These are phyloP conservation scores for Aureobasidium subglaciale DNA, from an alignment of 2,329 filamentous ascomycete species.

Conservation along the genomic window DNA sequence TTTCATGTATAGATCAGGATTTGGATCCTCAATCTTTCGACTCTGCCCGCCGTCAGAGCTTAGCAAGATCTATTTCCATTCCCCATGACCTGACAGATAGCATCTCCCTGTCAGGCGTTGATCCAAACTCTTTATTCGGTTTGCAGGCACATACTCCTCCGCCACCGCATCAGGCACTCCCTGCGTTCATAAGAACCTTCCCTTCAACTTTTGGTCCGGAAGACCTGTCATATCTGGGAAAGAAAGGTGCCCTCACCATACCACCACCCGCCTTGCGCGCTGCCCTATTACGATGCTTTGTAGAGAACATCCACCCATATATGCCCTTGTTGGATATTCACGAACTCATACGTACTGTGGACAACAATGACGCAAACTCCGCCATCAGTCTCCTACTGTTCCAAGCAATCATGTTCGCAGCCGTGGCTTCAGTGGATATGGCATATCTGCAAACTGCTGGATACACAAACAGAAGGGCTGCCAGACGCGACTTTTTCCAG, in stretches of 20 bases:
- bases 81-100: constrained; percentile 7
- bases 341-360: constrained; percentile 54
- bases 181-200: constrained; percentile 70
- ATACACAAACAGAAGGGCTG: constrained; percentile 69
- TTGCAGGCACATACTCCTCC: constrained; percentile 11
- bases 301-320: constrained; percentile 87
- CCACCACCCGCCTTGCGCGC: constrained; percentile 65
- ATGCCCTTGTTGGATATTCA: constrained; percentile 76
- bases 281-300: constrained; percentile 72
- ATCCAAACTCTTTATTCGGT: constrained; percentile 1
- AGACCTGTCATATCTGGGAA: constrained; percentile 73
- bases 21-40: constrained; percentile 9
- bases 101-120: not conserved
- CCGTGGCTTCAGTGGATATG: constrained; percentile 80
- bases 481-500: constrained; percentile 81
- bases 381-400: constrained; percentile 80
- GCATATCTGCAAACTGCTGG: constrained; percentile 68
- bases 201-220: constrained; percentile 70
- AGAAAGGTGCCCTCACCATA: constrained; percentile 77
- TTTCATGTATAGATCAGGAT: constrained; percentile 1
- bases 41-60: constrained; percentile 6
- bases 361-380: constrained; percentile 59
- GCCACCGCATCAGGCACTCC: constrained; percentile 38
- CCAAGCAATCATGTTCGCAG: constrained; percentile 92
- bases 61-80: constrained; percentile 10